Percentiles rank a stretch among this genome's conserved stretches.
These are phyloP conservation scores for Xylaria nigripes DNA, from an alignment of 495 filamentous ascomycete genomes.

Conservation along the genomic window DNA sequence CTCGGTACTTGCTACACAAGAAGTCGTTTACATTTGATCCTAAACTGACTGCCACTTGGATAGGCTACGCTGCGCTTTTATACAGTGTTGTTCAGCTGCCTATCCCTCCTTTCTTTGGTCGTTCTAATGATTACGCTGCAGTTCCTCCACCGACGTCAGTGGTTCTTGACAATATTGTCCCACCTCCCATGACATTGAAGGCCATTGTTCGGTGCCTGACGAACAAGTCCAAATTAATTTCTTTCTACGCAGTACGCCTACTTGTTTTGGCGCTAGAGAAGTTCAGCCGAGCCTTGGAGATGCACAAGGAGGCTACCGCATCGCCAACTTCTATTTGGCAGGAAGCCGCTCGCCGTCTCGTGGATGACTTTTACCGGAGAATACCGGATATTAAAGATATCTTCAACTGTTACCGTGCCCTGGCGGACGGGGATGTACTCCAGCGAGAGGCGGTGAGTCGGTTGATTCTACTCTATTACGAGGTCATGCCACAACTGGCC, in stretches of 20 bases:
- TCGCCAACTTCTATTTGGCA: conserved; percentile 49
- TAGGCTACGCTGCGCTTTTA: conserved; percentile 82
- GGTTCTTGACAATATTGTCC: conserved; percentile 77
- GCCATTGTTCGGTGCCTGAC: conserved; percentile 68
- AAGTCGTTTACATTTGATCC: conserved; percentile 80
- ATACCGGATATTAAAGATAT: conserved; percentile 73
- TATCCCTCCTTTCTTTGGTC: conserved; percentile 61
- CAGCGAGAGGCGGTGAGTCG: conserved; percentile 71
- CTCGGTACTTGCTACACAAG: conserved; percentile 74
- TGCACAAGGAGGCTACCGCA: conserved; percentile 43
- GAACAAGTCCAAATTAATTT: conserved; percentile 63
- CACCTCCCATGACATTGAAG: conserved; percentile 71
- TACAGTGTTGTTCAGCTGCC: conserved; percentile 69
- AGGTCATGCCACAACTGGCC: conserved; percentile 70
- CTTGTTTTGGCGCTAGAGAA: conserved; percentile 73
- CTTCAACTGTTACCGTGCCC: conserved; percentile 57
- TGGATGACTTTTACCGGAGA: conserved; percentile 66
- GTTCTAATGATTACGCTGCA: conserved; percentile 41
- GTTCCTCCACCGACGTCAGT: conserved; percentile 68
- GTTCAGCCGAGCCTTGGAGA: conserved; percentile 49
- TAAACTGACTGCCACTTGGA: conserved; percentile 85
- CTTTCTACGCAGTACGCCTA: conserved; percentile 73
- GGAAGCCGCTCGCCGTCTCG: conserved; percentile 54
- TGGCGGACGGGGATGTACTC: conserved; percentile 56
- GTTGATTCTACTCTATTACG: conserved; percentile 70